Evolutionary conservation across 352 stramenopile genomes (phyloP), one percentile per base, ranked within the genome.

Genomic region (Globisporangium viniferum): DNA sequence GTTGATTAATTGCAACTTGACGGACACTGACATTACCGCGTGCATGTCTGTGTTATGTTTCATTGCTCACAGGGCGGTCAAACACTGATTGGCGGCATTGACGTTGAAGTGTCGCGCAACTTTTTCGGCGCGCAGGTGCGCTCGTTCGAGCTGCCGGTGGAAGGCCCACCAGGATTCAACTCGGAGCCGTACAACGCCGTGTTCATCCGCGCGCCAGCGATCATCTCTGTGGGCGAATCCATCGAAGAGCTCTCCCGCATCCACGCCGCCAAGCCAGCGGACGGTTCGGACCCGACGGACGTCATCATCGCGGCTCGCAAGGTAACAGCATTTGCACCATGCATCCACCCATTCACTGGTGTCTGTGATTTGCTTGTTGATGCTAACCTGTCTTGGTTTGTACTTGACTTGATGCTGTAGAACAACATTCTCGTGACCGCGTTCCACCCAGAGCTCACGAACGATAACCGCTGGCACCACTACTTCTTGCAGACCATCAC

Each of bases 121-220:
- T 99, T 98, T 75, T 99, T 99, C 69, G 97, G 97, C 64, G 93
- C 93, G 59, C 97, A 99, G 68, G 88, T 98, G 66, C 86, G 80
- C 64, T 86, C 78, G 68, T 89, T 90, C 64, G 82, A 96, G 48
- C 85, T 94, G 72, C 59, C 73, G 3, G 79, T 92, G 46, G 75
- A 75, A 8, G 87, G 81, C 6, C 83, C 84, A 27, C 84, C 81
- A 2, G 82, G 79, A 6, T 86, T 80, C 68, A 80, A 86, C 62
- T 61, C 62, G 1, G 68, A 79, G 68, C 84, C 92, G 5, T 98
- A 97, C 83, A 97, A 96, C 49, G 97, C 91, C 39, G 92, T 99
- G 22, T 99, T 99, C 76, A 99, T 99, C 81, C 92, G 97, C 58
- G 97, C 95, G n/a, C 97, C 97, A 0, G 95, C 96, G 31, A 98